Percentiles rank a stretch among this genome's conserved stretches.
phyloP scores from a whole-genome alignment of 2,329 filamentous ascomycete species.

The Exophiala mesophila region DNA sequence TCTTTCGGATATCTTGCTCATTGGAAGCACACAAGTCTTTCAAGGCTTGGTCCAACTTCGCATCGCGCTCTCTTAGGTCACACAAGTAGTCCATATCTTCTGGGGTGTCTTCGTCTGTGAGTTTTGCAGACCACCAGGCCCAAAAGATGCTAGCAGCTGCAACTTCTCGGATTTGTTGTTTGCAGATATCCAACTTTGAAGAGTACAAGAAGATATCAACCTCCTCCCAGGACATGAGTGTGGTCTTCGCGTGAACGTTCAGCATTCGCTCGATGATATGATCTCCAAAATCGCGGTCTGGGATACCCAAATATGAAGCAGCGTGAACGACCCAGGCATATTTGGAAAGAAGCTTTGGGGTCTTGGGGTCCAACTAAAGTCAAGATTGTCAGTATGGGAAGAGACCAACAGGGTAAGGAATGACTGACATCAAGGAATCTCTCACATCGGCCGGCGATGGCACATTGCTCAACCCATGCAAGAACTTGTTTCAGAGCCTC shows the following conservation, averaged over 20 bases:
- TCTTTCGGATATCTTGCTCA: conserved; percentile 14
- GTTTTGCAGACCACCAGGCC: conserved; percentile 19
- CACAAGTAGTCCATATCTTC: conserved; percentile 16
- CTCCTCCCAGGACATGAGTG: conserved; percentile 19
- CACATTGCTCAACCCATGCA: conserved; percentile 18
- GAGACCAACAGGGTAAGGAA: neutral
- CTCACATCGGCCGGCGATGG: neutral
- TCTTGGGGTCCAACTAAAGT: conserved; percentile 13
- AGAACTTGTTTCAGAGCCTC: conserved; percentile 14
- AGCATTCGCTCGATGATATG: conserved; percentile 17
- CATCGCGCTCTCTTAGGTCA: conserved; percentile 12
- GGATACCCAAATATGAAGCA: conserved; percentile 17
- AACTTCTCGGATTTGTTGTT: conserved; percentile 14
- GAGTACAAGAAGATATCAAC: conserved; percentile 21
- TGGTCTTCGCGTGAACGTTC: conserved; percentile 12
- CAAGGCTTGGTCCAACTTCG: conserved; percentile 17
- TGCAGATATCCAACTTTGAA: conserved; percentile 8
- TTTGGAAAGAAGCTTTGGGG: conserved; percentile 10
- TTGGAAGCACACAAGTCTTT: conserved; percentile 20
- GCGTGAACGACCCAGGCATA: conserved; percentile 19
- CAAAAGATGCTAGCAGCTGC: conserved; percentile 17
- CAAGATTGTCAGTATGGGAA: neutral
- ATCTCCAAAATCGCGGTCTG: conserved; percentile 17
- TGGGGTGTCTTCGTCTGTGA: conserved; percentile 18
- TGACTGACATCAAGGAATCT: neutral